A percentile compares a stretch with the other conserved stretches of the same genome.
Conservation (phyloP, 2,329 filamentous ascomycete genomes). For the Keithomyces neogunnii region DNA sequence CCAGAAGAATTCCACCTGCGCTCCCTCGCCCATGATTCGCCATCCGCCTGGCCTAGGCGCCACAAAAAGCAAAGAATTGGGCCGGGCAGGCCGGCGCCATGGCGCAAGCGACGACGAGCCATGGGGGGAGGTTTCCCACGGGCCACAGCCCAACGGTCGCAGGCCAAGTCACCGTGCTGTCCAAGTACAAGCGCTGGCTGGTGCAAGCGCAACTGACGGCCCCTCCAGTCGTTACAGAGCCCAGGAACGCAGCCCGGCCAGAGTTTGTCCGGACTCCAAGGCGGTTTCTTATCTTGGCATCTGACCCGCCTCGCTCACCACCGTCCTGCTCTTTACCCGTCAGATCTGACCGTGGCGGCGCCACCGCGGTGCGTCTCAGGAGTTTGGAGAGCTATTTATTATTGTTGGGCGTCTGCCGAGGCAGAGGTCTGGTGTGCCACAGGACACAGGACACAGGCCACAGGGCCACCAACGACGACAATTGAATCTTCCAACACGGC, state of each 20-base stretch:
- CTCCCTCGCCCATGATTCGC: slow-evolving; percentile 3
- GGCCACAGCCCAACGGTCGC: not conserved
- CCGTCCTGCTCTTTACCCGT: not conserved
- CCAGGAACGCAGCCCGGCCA: too few species aligned
- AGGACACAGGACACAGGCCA: not conserved
- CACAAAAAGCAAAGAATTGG: slow-evolving; percentile 3
- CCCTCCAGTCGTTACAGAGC: too few species aligned
- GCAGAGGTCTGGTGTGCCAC: not conserved
- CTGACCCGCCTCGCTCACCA: too few species aligned
- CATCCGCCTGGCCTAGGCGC: not conserved
- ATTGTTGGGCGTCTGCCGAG: not conserved
- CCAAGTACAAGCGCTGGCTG: not conserved
- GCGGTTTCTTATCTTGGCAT: too few species aligned
- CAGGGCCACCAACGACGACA: too few species aligned
- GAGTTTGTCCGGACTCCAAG: too few species aligned
- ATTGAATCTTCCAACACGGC: too few species aligned
- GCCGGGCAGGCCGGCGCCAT: not conserved
- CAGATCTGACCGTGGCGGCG: not conserved
- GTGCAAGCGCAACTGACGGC: not conserved
- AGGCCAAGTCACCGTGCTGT: too few species aligned
- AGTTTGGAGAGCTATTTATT: not conserved
- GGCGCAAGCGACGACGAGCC: not conserved
- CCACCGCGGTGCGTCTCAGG: not conserved
- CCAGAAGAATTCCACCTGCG: slow-evolving; percentile 8
- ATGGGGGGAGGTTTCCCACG: not conserved